Evolutionary conservation across 805 yeast species (phyloP), one percentile per base, ranked within the genome.

Genomic region (Wickerhamomyces ciferrii): DNA sequence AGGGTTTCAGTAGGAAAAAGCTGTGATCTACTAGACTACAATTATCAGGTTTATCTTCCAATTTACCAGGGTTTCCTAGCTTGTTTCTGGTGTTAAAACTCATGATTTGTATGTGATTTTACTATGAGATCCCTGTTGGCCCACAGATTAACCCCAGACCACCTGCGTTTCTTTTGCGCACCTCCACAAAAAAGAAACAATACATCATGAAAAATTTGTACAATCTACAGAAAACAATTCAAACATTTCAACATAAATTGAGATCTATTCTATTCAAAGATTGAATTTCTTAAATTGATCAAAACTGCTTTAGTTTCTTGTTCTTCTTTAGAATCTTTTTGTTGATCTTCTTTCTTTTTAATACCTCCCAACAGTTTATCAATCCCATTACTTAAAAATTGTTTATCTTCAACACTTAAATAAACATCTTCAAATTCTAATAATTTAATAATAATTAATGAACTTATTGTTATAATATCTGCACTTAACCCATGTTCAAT

Each of bases 401-500:
- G 49, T 35, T 48, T 53, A 36, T 49, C 51, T 14, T 50, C 54
- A 18, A 47, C 50, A 21, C 41, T 47, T 25, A 60, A 34, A 4
- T 50, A 42, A 29, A 59, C 62, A 18, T 55, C 61, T 29, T 60
- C 64, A 43, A 56, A 51, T 43, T 58, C 62, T 13, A 60, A 39
- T 6, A 59, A 19, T 37, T 58, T 60, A 23, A 54, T 51, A 19
- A 60, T 58, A 36, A 60, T 54, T 41, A 59, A 44, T 2, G 63
- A 60, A 39, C 59, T 53, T 31, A 60, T 59, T 5, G 56, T 45
- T 14, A 59, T 49, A 14, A 60, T 55, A 18, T 63, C 68, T 42
- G 71, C 75, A 7, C 51, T 59, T 43, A 75, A 54, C 0, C 79
- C 78, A 37, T 61, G 53, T 13, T 60, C 53, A 45, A 72, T 58